These are phyloP conservation scores for Stagonosporopsis rhizophila DNA, from an alignment of 2,329 filamentous ascomycete species.

Conservation along the genomic window DNA sequence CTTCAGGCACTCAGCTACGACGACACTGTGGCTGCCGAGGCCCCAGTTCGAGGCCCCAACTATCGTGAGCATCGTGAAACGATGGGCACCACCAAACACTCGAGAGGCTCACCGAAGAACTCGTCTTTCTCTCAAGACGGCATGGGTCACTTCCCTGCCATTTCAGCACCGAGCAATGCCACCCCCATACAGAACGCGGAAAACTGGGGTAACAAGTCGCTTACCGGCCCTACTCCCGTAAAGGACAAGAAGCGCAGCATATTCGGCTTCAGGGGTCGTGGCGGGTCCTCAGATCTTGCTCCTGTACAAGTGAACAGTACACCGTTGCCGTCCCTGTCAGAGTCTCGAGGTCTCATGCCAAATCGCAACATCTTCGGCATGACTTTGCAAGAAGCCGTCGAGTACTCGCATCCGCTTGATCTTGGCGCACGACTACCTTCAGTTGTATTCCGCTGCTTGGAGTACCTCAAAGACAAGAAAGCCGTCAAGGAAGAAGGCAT, in stretches of 20 bases:
- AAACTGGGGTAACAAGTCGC: slow-evolving; percentile 82
- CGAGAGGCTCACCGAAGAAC: slow-evolving; percentile 42
- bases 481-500: slow-evolving; percentile 91
- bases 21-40: slow-evolving; percentile 64
- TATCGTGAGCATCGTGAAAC: slow-evolving; percentile 40
- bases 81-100: slow-evolving; percentile 26
- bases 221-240: slow-evolving; percentile 62
- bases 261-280: slow-evolving; percentile 68
- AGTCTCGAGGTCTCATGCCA: slow-evolving; percentile 47
- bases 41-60: slow-evolving; percentile 59
- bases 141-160: slow-evolving; percentile 55
- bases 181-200: slow-evolving; percentile 81
- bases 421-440: slow-evolving; percentile 80
- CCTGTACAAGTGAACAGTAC: slow-evolving; percentile 39
- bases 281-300: slow-evolving; percentile 71
- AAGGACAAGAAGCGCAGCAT: slow-evolving; percentile 83
- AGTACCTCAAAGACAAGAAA: slow-evolving; percentile 85
- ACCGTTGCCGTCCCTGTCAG: slow-evolving; percentile 25
- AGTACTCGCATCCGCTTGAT: slow-evolving; percentile 76
- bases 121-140: slow-evolving; percentile 44
- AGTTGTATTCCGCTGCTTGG: slow-evolving; percentile 93
- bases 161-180: slow-evolving; percentile 85
- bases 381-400: slow-evolving; percentile 83
- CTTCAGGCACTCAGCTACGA: slow-evolving; percentile 63
- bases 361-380: slow-evolving; percentile 78